Evolutionary conservation across 495 filamentous ascomycete genomes (phyloP).

Genomic region (Penicillium paradoxum): DNA sequence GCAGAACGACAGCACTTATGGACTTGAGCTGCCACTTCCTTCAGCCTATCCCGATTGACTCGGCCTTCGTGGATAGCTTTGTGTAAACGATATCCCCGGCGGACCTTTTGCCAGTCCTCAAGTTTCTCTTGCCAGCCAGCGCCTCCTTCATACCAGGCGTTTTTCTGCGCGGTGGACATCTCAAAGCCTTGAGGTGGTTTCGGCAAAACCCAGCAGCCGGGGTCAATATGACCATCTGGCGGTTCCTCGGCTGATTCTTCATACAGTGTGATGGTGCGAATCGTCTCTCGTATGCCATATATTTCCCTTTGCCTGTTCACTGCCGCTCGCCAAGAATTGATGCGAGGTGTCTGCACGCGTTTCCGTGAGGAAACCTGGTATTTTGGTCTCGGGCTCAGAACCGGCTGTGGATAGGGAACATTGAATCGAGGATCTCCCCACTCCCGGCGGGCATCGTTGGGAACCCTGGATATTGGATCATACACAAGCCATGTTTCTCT

Average conservation of each 20-base stretch:
- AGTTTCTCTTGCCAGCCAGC: constrained; percentile 42
- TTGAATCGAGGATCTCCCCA: constrained; percentile 38
- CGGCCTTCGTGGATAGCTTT: constrained; percentile 34
- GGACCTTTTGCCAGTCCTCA: constrained; percentile 38
- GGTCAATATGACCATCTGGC: constrained; percentile 37
- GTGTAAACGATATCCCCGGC: constrained; percentile 32
- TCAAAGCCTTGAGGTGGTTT: constrained; percentile 40
- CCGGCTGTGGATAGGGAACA: constrained; percentile 25
- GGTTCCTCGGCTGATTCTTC: constrained; percentile 39
- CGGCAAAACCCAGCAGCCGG: constrained; percentile 39
- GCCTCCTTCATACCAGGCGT: constrained; percentile 40
- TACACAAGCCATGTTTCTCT: constrained; percentile 37
- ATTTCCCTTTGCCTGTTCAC: constrained; percentile 32
- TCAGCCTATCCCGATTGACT: constrained; percentile 31
- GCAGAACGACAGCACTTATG: constrained; percentile 17
- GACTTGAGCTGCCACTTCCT: constrained; percentile 25
- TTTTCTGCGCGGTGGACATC: constrained; percentile 32
- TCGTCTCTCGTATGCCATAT: constrained; percentile 22
- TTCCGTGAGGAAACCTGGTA: constrained; percentile 19
- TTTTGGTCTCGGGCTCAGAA: constrained; percentile 20
- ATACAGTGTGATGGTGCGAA: constrained; percentile 28
- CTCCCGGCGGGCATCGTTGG: constrained; percentile 27
- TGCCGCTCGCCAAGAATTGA: constrained; percentile 39
- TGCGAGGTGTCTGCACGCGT: constrained; percentile 22
- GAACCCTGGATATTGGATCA: constrained; percentile 36